A percentile compares a stretch with the other conserved stretches of the same genome.
These are phyloP conservation scores for Perkinsus olseni DNA, from an alignment of 169 alveolate genomes.

Conservation along the genomic window DNA sequence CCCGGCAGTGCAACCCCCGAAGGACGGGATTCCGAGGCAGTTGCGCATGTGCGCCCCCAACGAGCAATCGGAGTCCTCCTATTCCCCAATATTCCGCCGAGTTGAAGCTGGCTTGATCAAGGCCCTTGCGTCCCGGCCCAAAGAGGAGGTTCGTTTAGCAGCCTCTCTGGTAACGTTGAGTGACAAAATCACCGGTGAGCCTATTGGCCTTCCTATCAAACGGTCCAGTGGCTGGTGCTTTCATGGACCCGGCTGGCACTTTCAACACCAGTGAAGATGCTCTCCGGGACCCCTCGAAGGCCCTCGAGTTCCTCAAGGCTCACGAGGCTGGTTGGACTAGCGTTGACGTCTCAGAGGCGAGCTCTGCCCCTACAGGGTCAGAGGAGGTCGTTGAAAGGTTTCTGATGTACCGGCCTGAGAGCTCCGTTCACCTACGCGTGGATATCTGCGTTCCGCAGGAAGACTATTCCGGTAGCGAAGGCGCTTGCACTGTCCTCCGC, in stretches of 20 bases:
- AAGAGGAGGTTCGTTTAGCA: background rate
- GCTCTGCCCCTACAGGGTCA: background rate
- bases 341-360: background rate
- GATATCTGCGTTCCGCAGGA: background rate
- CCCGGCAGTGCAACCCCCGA: background rate
- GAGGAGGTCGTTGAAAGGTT: background rate
- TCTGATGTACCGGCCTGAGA: background rate
- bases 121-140: background rate
- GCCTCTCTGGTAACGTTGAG: background rate
- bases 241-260: background rate
- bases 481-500: background rate
- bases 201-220: background rate
- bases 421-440: background rate
- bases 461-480: background rate
- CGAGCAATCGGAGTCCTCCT: background rate
- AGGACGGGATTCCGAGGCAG: background rate
- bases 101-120: background rate
- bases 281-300: background rate
- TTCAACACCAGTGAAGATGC: background rate
- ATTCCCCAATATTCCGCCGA: background rate
- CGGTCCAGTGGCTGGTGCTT: background rate
- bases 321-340: background rate
- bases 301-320: background rate
- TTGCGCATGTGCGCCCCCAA: background rate
- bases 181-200: background rate